Evolutionary conservation across 768 basidiomycete genomes (phyloP), one percentile per base, ranked within the genome.

Genomic region (Agrocybe chaxingu): DNA sequence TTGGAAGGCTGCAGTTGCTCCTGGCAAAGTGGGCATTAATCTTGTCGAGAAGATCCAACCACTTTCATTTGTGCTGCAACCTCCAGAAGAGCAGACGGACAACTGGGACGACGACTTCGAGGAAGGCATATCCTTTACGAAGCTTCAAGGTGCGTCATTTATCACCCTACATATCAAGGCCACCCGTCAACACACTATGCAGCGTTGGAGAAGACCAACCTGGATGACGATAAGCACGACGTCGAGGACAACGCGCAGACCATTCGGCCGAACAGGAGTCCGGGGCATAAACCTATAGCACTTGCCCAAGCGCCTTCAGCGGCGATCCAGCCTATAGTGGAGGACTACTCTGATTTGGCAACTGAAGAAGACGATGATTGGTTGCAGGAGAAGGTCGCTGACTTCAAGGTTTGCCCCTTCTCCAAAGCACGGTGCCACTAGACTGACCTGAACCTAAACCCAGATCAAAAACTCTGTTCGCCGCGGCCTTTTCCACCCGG

Each of bases 71-170:
- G 79, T 75, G 11, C 68, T 89, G 18, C 85, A 83, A 51, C 78
- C 81, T 18, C 87, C 87, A 12, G 89, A 94, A 70, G 87, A 92
- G 56, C 89, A 91, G 64, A 89, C 86, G 1, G 94, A 97, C 64
- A 96, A 94, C 56, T 99, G 97, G 97, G 97, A 99, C 61, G 92
- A 94, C 56, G 97, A 99, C 62, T 99, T 99, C 57, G 92, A 94
- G 63, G 92, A 92, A 57, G 92, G 88, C 1, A 93, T 94, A 32
- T 92, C 92, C 0, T 81, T 91, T 47, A 82, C 86, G 7, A 96
- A 94, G 66, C 66, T 95, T 30, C 88, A 87, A 72, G 85, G 78
- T 78, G 33, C 13, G 63, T 56, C 2, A 1, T 7, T 39, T 35
- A 51, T 2, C 11, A 34, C 39, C 7, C 33, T 11, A 24, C 24